Base-by-base conservation (phyloP, 164 flowering plant genomes). In the Stephania cephalantha region DNA sequence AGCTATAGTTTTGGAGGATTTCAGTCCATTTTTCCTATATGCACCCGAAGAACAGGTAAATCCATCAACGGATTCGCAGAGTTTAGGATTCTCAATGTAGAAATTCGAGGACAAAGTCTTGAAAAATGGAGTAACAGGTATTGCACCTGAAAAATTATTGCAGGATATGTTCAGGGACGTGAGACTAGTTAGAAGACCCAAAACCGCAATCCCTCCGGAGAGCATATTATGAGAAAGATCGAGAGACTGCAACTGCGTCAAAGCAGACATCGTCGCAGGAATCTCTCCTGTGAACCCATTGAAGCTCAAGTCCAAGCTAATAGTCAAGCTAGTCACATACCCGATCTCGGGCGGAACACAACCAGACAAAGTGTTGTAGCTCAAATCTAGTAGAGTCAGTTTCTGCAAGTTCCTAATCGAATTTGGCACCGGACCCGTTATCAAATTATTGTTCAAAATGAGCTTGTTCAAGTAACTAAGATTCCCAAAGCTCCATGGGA, bases 71-170 rank as follows among this genome's bases (percentile, higher is more conserved):
- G 99, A 93, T 72, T 85, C 78, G 70, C 99, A 95, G 3, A 95
- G 87, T 12, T 82, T 78, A 8, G 84, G 82, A 75, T 93, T 92
- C 46, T 85, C 75, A 46, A 91, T 83, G 76, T 85, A 93, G 2
- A 95, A 88, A 78, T 79, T 85, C 11, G 81, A 71, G 30, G 93
- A 83, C 18, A 93, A 77, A 42, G 92, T 90, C 80, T 86, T 83
- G 83, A 96, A 92, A 78, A 94, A 92, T 17, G 94, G 93, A 4
- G 97, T 88, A 5, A 90, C 85, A 1, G 98, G 97, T 20, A 92
- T 88, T 18, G 95, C 94, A 50, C 99, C 99, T 0, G 99, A 90
- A 83, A 96, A 94, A 74, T 94, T 89, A 78, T 94, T 96, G 81
- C 42, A 88, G 7, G 99, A 96, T 69, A 96, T 85, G 75, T 96